Evolutionary conservation across 345 rosid genomes (phyloP).

Genomic region (Zanthoxylum bungeanum): DNA sequence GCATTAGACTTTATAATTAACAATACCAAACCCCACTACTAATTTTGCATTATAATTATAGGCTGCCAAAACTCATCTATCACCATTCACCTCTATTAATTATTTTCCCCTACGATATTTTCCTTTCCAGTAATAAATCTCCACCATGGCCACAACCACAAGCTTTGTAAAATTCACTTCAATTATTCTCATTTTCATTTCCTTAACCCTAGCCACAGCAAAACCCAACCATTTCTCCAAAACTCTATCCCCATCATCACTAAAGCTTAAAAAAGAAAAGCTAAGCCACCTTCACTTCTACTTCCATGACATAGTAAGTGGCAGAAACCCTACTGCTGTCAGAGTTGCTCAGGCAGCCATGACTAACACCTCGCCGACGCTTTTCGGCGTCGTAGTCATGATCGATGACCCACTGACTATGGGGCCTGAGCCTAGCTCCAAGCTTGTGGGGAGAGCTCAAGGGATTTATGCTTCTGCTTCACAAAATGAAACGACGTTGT

Average conservation of each 20-base stretch:
- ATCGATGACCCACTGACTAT: slow-evolving; percentile 26
- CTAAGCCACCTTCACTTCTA: too few species aligned
- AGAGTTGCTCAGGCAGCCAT: slow-evolving; percentile 22
- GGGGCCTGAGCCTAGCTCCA: slow-evolving; percentile 15
- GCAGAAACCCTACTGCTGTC: slow-evolving; percentile 23
- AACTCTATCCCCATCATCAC: neutral
- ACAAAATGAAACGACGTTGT: slow-evolving; percentile 1
- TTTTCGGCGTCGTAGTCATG: slow-evolving; percentile 17
- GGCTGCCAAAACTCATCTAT: neutral
- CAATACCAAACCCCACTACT: neutral
- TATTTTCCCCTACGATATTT: too few species aligned
- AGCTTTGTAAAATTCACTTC: neutral
- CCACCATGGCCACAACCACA: neutral
- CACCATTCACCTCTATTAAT: too few species aligned
- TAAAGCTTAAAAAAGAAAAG: slow-evolving; percentile 18
- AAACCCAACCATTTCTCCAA: neutral
- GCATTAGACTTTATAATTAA: too few species aligned
- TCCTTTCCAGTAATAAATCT: too few species aligned
- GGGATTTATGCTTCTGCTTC: slow-evolving; percentile 22
- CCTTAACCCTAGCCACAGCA: neutral
- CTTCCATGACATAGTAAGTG: too few species aligned
- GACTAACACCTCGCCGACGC: slow-evolving; percentile 1
- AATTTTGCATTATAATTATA: neutral
- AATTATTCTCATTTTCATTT: neutral
- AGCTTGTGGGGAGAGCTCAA: slow-evolving; percentile 24